These are phyloP conservation scores for Penicillium sp. DNA, from an alignment of 2,329 filamentous ascomycete genomes.

Conservation along the genomic window DNA sequence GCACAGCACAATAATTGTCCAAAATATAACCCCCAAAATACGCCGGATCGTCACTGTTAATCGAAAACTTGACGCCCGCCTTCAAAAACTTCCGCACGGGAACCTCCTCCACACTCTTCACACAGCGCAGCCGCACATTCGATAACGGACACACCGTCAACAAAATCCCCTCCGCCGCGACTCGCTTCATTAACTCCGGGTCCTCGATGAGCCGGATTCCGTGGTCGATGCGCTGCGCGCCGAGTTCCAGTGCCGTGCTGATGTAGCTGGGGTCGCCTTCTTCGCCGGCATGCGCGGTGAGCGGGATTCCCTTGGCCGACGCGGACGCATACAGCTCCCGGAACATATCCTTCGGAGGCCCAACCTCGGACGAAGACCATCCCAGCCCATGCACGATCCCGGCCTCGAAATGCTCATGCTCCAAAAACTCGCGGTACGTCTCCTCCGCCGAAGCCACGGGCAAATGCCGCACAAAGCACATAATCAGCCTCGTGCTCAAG, in stretches of 20 bases:
- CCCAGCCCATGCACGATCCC: constrained; percentile 65
- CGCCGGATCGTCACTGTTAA: constrained; percentile 74
- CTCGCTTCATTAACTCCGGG: constrained; percentile 57
- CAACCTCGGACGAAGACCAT: constrained; percentile 65
- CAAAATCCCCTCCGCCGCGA: constrained; percentile 61
- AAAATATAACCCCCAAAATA: constrained; percentile 77
- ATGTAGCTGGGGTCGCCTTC: constrained; percentile 72
- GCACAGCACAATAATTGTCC: constrained; percentile 74
- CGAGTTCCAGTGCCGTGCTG: constrained; percentile 63
- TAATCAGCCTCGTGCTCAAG: constrained; percentile 66
- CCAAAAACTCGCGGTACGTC: constrained; percentile 44
- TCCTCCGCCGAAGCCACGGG: constrained; percentile 59
- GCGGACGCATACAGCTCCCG: constrained; percentile 62
- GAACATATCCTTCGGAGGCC: constrained; percentile 61
- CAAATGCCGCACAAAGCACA: constrained; percentile 72
- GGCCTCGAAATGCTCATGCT: constrained; percentile 44
- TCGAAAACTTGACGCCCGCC: constrained; percentile 65
- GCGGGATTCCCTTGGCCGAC: constrained; percentile 54
- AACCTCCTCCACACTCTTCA: constrained; percentile 55
- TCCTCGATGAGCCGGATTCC: constrained; percentile 68
- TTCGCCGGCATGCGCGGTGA: constrained; percentile 77
- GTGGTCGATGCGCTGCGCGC: constrained; percentile 71
- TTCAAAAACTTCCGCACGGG: constrained; percentile 67
- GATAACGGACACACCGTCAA: constrained; percentile 73
- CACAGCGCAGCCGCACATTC: constrained; percentile 67